A percentile compares a stretch with the other conserved stretches of the same genome.
phyloP scores from a whole-genome alignment of 2,329 filamentous ascomycete genomes.

The Ophidiomyces ophidiicola region DNA sequence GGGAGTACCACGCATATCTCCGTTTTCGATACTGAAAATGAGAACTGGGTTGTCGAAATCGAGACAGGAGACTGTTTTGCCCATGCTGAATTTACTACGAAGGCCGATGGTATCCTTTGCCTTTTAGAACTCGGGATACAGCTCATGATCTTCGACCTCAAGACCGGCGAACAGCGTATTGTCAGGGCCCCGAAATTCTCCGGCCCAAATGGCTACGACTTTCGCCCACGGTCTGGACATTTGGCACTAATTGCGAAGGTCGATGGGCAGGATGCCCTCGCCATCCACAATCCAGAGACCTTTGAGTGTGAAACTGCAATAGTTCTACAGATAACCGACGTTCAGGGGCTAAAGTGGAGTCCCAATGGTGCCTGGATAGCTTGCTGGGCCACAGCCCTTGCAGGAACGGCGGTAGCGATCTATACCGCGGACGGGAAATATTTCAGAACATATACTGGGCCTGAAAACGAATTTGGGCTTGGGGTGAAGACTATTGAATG shows the following conservation, averaged over 20 bases:
- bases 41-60: constrained; percentile 30
- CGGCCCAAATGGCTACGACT: constrained; percentile 27
- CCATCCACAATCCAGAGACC: constrained; percentile 27
- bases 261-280: constrained; percentile 28
- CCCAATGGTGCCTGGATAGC: constrained; percentile 48
- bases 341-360: constrained; percentile 48
- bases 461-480: constrained; percentile 23
- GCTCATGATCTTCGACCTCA: constrained; percentile 26
- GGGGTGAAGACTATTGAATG: constrained; percentile 44
- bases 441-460: constrained; percentile 42
- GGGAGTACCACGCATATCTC: constrained; percentile 26
- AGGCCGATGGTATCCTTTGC: constrained; percentile 28
- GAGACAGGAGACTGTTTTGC: constrained; percentile 29
- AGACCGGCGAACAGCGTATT: constrained; percentile 26
- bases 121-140: constrained; percentile 33
- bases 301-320: constrained; percentile 27
- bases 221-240: constrained; percentile 30
- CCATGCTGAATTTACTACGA: constrained; percentile 28
- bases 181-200: constrained; percentile 33
- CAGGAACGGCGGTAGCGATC: constrained; percentile 40
- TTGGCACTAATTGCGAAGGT: constrained; percentile 32
- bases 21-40: constrained; percentile 28
- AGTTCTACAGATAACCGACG: constrained; percentile 39
- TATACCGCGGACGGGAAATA: constrained; percentile 49
- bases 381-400: constrained; percentile 41